Evolutionary conservation across 75 land plant species (phyloP), one percentile per base, ranked within the genome.

Genomic region (Gnetum montanum): DNA sequence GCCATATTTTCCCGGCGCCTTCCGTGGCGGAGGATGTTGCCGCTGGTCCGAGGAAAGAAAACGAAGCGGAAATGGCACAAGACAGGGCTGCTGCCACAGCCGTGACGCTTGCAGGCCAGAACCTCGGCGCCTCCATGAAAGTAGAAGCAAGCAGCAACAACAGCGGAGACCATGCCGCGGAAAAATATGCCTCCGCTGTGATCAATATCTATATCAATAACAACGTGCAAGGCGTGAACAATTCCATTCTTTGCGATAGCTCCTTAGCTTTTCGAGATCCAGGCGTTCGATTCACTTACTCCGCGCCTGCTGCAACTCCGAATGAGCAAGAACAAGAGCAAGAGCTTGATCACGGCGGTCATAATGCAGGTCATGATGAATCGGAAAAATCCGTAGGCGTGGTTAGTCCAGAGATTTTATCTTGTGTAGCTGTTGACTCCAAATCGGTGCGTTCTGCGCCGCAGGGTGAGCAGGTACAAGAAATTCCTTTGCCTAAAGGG

Each of bases 201-300:
- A 45, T 78, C 37, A 78, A 71, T 66, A 68, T 82, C 15, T 78
- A 74, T 38, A 40, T 78, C 16, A 78, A 78, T 59, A 78, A 49
- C 70, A 74, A 82, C 31, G 31, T 71, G 0, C 86, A 74, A 44
- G 86, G 82, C 2, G 74, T 74, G 20, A 70, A 61, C 31, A 74
- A 78, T 30, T 78, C 82, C 25, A 25, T 64, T n/a, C 29, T 78
- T 46, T 15, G 45, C 45, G 78, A 74, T 23, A 78, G 82, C 22
- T 28, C 59, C 27, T 69, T 71, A 50, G 51, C 19, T 2, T 45
- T 74, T 58, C 47, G 72, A 31, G 75, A 78, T 40, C 82, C 82
- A 1, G 82, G 82, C 8, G 78, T 72, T 3, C 16, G 23, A 30
- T 34, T 78, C 27, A 25, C 35, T 24, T 59, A 69, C 19, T 22